These are phyloP conservation scores for Hapsidospora chrysogenum DNA, from an alignment of 495 filamentous ascomycete genomes.

Conservation along the genomic window DNA sequence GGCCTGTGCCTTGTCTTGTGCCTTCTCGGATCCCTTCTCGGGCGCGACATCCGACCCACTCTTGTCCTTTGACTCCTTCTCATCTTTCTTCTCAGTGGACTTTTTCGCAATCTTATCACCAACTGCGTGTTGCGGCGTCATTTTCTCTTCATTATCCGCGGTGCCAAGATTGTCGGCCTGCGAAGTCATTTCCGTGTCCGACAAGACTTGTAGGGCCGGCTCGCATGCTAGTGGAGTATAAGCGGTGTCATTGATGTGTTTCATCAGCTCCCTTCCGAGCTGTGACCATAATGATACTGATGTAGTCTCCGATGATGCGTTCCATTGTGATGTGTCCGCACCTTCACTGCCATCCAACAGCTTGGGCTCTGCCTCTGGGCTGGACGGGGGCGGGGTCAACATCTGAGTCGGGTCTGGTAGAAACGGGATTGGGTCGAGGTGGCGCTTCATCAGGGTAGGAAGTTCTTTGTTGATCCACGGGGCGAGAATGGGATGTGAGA, in stretches of 20 bases:
- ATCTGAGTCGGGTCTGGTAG: constrained; percentile 38
- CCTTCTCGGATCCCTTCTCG: not conserved
- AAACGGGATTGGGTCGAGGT: constrained; percentile 63
- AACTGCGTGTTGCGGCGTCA: no score
- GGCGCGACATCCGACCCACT: not conserved
- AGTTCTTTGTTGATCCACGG: constrained; percentile 44
- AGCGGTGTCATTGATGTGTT: not conserved
- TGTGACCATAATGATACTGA: constrained; percentile 23
- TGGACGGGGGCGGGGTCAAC: constrained; percentile 9
- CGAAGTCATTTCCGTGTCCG: constrained; percentile 7
- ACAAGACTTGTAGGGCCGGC: constrained; percentile 1
- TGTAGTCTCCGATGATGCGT: no score
- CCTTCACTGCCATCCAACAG: not conserved
- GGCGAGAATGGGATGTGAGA: constrained; percentile 49
- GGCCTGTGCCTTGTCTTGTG: not conserved
- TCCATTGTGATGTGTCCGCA: no score
- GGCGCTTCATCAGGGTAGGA: constrained; percentile 41
- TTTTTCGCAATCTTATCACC: not conserved
- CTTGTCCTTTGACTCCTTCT: not conserved
- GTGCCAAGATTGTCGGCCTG: constrained; percentile 3
- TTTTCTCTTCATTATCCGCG: constrained; percentile 1
- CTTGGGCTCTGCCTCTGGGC: constrained; percentile 1
- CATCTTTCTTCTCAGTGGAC: not conserved
- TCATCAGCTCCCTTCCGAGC: constrained; percentile 1
- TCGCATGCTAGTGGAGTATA: not conserved